Evolutionary conservation across 2,329 filamentous ascomycete genomes (phyloP).

Genomic region (Fusarium miscanthi): DNA sequence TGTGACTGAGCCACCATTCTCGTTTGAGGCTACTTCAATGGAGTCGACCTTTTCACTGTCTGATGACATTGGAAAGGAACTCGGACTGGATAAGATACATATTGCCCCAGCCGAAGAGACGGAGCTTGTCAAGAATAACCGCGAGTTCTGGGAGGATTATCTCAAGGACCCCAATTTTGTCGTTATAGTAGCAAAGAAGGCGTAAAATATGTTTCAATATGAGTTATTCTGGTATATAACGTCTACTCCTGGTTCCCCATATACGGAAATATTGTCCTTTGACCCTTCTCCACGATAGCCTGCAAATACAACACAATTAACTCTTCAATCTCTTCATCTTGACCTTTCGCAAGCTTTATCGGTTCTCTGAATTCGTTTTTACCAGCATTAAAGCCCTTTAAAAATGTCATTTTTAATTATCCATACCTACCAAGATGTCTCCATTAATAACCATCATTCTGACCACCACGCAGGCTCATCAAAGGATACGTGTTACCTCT

Average conservation of each 20-base stretch:
- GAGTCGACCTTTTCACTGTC: neutral
- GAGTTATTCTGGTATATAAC: neutral
- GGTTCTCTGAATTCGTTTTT: too few relatives aligned
- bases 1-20: neutral
- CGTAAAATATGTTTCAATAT: neutral
- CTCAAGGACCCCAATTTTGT: neutral
- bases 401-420: too few relatives aligned
- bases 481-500: too few relatives aligned
- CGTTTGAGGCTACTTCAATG: neutral
- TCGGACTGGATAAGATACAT: neutral
- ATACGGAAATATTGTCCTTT: neutral
- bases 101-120: neutral
- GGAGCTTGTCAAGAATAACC: neutral
- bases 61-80: neutral
- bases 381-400: too few relatives aligned
- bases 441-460: too few relatives aligned
- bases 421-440: too few relatives aligned
- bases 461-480: too few relatives aligned
- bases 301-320: slow-evolving; percentile 1
- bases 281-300: neutral
- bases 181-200: neutral
- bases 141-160: neutral
- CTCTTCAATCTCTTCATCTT: too few relatives aligned
- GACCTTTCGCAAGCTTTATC: too few relatives aligned
- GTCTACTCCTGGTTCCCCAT: neutral